These are phyloP conservation scores for Cladorrhinum sp. DNA, from an alignment of 2,329 filamentous ascomycete species.

Conservation along the genomic window DNA sequence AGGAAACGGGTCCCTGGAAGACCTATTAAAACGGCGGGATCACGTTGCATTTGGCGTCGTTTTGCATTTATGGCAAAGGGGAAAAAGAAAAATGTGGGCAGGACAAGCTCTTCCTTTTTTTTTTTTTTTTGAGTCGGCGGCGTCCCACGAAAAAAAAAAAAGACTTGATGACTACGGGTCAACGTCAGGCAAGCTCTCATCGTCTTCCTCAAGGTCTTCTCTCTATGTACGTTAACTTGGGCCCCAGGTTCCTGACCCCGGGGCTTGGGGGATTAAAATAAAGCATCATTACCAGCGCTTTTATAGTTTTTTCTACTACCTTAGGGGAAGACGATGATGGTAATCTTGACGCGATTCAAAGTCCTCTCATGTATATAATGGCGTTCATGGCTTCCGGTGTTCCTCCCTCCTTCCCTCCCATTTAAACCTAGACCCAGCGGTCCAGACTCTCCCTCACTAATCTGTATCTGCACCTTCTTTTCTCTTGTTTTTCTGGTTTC, in stretches of 20 bases:
- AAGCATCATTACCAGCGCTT: slow-evolving; percentile 43
- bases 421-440: background rate
- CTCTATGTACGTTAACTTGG: slow-evolving; percentile 65
- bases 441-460: background rate
- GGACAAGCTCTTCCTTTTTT: slow-evolving; percentile 2
- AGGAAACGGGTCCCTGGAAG: slow-evolving; percentile 13
- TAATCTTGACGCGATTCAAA: slow-evolving; percentile 51
- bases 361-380: slow-evolving; percentile 44
- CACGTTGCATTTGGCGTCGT: slow-evolving; percentile 26
- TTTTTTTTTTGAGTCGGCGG: slow-evolving; percentile 11
- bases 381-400: slow-evolving; percentile 32
- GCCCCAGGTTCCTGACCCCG: slow-evolving; percentile 33
- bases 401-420: slow-evolving; percentile 17
- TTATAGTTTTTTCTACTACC: slow-evolving; percentile 38
- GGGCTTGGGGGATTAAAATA: slow-evolving; percentile 44
- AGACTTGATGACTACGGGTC: slow-evolving; percentile 37
- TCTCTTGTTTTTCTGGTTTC: background rate
- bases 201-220: slow-evolving; percentile 57
- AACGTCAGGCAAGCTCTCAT: slow-evolving; percentile 67
- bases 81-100: slow-evolving; percentile 2
- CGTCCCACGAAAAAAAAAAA: slow-evolving; percentile 6
- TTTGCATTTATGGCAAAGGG: slow-evolving; percentile 22
- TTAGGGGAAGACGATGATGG: slow-evolving; percentile 61
- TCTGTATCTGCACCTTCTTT: background rate
- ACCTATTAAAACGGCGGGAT: slow-evolving; percentile 7